Evolutionary conservation across 2,329 filamentous ascomycete genomes (phyloP), one percentile per base, ranked within the genome.

Genomic region (Aspergillus ochraceoroseus): DNA sequence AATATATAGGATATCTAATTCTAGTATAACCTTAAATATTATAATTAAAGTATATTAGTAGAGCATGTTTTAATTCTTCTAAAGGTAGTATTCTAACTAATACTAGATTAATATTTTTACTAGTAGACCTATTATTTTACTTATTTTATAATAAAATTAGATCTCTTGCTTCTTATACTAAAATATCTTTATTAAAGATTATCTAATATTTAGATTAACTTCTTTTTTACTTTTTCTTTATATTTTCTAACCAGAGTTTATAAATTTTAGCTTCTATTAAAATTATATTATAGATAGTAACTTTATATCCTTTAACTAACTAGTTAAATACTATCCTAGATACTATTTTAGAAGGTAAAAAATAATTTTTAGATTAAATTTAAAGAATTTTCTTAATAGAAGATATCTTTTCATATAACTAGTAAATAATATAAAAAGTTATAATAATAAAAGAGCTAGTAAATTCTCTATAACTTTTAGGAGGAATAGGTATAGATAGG

Each of bases 341-440:
- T n/a, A 20, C 30, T 22, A 2, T 7, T 20, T 40, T 40, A 22
- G 23, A 33, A 7, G 30, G 17, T 7, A 9, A 28, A 18, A 29
- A 35, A 41, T 36, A 26, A 14, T 18, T 44, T 27, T 29, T 4
- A 20, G 20, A 29, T 13, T 20, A 19, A 27, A 15, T 19, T 35
- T 38, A 32, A 9, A 35, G 7, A 23, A 35, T n/a, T 22, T 40
- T 39, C 22, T 35, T 44, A 12, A 39, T 12, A 35, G 26, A 20
- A 26, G 26, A 44, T 18, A 14, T 20, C 19, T 46, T 23, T 20
- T 31, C 25, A 9, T 42, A 11, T 22, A 46, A 22, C 28, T 46
- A 34, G 18, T 15, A 25, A 18, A 39, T 15, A n/a, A 17, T 46
- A 32, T 46, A 22, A 26, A 39, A 19, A 20, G 20, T 46, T 26